Conservation (phyloP, 495 filamentous ascomycete species). For the Pyrenopolyporus hunteri region DNA sequence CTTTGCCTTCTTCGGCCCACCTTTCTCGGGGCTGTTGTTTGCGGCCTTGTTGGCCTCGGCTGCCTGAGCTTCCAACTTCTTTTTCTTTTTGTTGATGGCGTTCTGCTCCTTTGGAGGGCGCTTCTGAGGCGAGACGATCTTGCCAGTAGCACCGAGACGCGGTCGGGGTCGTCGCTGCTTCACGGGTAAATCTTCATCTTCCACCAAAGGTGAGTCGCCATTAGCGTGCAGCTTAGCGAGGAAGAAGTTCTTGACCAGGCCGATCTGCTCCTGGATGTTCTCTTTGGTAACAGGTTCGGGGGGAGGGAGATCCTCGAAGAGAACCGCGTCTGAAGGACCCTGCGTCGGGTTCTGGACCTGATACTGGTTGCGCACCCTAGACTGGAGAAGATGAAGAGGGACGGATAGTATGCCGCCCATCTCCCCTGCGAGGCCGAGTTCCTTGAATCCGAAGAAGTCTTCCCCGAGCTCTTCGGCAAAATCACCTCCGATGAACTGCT, state of each 20-base stretch:
- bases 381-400: slow-evolving; percentile 91
- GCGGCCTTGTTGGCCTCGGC: slow-evolving; percentile 46
- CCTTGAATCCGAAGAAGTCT: slow-evolving; percentile 99
- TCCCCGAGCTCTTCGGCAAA: slow-evolving; percentile 97
- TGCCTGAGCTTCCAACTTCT: slow-evolving; percentile 61
- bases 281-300: slow-evolving; percentile 81
- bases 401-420: slow-evolving; percentile 87
- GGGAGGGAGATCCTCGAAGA: slow-evolving; percentile 72
- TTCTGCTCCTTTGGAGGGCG: slow-evolving; percentile 78
- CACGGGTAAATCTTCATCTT: slow-evolving; percentile 92
- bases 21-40: slow-evolving; percentile 50
- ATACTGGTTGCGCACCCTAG: slow-evolving; percentile 80
- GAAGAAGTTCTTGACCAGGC: slow-evolving; percentile 88
- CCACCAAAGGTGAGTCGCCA: slow-evolving; percentile 79
- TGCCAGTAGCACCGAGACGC: slow-evolving; percentile 91
- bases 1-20: slow-evolving; percentile 51
- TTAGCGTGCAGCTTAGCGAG: slow-evolving; percentile 82
- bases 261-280: slow-evolving; percentile 78
- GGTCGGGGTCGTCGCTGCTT: slow-evolving; percentile 93
- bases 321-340: slow-evolving; percentile 57
- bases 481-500: slow-evolving; percentile 95
- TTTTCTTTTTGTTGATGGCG: slow-evolving; percentile 76
- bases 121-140: slow-evolving; percentile 91
- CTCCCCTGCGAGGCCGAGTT: slow-evolving; percentile 88
- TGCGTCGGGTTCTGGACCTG: slow-evolving; percentile 72